Evolutionary conservation across 2,329 filamentous ascomycete species (phyloP).

Genomic region (Gremmenia infestans): DNA sequence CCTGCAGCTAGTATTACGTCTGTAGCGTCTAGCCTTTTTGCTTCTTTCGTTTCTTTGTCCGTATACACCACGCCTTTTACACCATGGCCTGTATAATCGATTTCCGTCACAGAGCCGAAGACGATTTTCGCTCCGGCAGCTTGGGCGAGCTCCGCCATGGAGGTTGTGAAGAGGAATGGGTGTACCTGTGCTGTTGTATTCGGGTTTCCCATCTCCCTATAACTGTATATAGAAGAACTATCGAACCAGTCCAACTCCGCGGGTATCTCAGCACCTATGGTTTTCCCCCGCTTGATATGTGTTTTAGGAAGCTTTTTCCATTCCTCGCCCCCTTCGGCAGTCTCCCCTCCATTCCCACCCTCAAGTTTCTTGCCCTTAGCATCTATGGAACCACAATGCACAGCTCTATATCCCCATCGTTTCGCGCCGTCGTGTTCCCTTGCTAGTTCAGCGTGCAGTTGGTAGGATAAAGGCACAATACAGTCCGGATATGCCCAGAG

Average conservation of each 20-base stretch:
- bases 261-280: constrained; percentile 59
- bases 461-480: constrained; percentile 82
- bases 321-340: constrained; percentile 30
- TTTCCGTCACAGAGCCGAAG: constrained; percentile 62
- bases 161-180: constrained; percentile 82
- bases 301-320: constrained; percentile 62
- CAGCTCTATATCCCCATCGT: constrained; percentile 79
- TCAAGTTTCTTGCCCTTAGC: constrained; percentile 20
- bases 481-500: constrained; percentile 85
- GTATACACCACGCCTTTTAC: constrained; percentile 65
- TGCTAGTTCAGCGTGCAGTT: constrained; percentile 78
- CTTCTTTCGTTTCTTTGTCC: constrained; percentile 44
- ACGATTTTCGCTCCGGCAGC: constrained; percentile 64
- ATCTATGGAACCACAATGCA: constrained; percentile 59
- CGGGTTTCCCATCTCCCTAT: constrained; percentile 78
- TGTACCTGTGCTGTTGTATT: constrained; percentile 90
- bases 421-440: constrained; percentile 72
- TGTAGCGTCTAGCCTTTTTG: constrained; percentile 48
- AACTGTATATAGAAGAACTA: constrained; percentile 58
- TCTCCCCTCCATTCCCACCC: constrained; percentile 1
- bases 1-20: constrained; percentile 40
- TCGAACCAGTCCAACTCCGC: constrained; percentile 82
- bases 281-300: constrained; percentile 40
- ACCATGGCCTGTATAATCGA: constrained; percentile 53
- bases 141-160: constrained; percentile 71